A percentile compares a stretch with the other conserved stretches of the same genome.
Evolutionary conservation across 257 asterid genomes (phyloP).

Genomic region (Solanum chiquidenum): DNA sequence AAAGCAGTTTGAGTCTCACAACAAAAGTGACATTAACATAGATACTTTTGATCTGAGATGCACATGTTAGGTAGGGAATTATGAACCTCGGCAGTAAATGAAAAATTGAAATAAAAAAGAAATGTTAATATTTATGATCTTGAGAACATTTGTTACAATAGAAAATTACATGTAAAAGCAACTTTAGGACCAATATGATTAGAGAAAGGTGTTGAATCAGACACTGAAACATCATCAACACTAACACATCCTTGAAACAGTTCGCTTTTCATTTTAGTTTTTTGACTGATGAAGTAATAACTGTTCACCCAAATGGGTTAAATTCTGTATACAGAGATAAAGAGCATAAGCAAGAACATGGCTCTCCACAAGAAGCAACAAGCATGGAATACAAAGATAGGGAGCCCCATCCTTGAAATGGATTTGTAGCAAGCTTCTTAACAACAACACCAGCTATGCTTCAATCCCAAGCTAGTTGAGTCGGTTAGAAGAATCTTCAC

Average conservation of each 20-base stretch:
- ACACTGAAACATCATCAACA: neutral
- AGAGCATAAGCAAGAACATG: neutral
- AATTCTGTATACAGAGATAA: neutral
- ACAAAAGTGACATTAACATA: neutral
- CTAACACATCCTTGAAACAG: neutral
- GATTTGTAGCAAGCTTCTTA: neutral
- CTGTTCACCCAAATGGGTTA: neutral
- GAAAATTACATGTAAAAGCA: neutral
- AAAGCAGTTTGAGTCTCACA: neutral
- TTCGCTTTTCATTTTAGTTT: neutral
- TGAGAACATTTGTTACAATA: neutral
- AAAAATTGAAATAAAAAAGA: neutral
- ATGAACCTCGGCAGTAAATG: neutral
- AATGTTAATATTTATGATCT: neutral
- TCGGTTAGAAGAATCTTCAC: neutral
- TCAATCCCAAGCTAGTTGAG: neutral
- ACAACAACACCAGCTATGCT: neutral
- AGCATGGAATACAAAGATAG: neutral
- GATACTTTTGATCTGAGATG: neutral
- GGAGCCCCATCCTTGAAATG: neutral
- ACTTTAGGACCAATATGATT: neutral
- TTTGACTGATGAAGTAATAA: neutral
- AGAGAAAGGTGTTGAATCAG: neutral
- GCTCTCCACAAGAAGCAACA: neutral
- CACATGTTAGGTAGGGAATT: neutral